These are phyloP conservation scores for Powellomyces hirtus DNA, from an alignment of 192 early-diverging fungal genomes.

Conservation along the genomic window DNA sequence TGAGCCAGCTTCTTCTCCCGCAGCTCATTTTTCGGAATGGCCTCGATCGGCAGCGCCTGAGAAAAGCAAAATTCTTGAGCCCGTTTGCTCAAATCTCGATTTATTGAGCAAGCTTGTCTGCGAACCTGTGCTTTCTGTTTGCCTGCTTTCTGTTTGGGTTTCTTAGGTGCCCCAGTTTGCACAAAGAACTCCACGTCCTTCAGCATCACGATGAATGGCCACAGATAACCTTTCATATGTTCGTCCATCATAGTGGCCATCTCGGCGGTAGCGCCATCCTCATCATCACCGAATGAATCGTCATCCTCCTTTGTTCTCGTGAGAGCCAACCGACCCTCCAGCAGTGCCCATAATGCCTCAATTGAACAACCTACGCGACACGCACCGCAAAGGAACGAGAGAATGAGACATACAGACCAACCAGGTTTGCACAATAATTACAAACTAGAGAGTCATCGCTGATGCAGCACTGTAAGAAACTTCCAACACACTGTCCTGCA, in stretches of 20 bases:
- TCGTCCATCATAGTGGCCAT: slow-evolving; percentile 10
- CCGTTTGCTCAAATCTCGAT: neutral
- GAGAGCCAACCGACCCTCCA: slow-evolving; percentile 33
- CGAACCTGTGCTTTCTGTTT: neutral
- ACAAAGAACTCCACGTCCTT: slow-evolving; percentile 2
- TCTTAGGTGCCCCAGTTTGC: no score
- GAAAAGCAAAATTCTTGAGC: neutral
- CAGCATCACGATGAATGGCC: neutral
- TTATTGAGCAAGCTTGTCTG: neutral
- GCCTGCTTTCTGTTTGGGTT: neutral
- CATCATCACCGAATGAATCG: neutral
- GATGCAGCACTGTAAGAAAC: no score
- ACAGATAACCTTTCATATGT: slow-evolving; percentile 8
- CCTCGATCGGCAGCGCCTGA: neutral
- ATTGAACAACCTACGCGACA: slow-evolving; percentile 40
- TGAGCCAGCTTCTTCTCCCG: neutral
- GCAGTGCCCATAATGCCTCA: slow-evolving; percentile 33
- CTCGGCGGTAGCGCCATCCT: neutral
- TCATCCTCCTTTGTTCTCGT: neutral
- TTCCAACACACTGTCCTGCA: no score
- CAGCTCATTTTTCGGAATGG: slow-evolving; percentile 17
- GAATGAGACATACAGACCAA: neutral
- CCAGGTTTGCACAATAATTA: slow-evolving; percentile 1
- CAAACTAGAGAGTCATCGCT: no score
- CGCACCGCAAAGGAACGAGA: neutral